phyloP scores from a whole-genome alignment of 176 grass and related monocot genomes.

The Hordeum vulgare region MorexV3_pseudomolecules_assembly NC_058522.1:18032029-18032528 shows the following conservation, averaged over 20 bases:
- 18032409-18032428: not conserved
- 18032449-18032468: not conserved
- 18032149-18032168: too few relatives aligned
- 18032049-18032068: not conserved
- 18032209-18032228: too few relatives aligned
- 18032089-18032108: not conserved
- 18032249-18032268: too few relatives aligned
- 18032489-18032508: not conserved
- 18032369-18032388: not conserved
- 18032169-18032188: too few relatives aligned
- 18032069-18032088: not conserved
- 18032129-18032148: not conserved
- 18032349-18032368: not conserved
- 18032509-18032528: not conserved
- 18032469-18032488: too few relatives aligned
- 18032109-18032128: not conserved
- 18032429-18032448: too few relatives aligned
- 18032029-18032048: not conserved
- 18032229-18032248: too few relatives aligned
- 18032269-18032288: too few relatives aligned
- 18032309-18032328: not conserved
- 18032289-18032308: not conserved
- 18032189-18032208: too few relatives aligned
- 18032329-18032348: not conserved
- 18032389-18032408: not conserved